These are phyloP conservation scores for Volvox africanus DNA, from an alignment of 139 green algal genomes.

Conservation along the genomic window DNA sequence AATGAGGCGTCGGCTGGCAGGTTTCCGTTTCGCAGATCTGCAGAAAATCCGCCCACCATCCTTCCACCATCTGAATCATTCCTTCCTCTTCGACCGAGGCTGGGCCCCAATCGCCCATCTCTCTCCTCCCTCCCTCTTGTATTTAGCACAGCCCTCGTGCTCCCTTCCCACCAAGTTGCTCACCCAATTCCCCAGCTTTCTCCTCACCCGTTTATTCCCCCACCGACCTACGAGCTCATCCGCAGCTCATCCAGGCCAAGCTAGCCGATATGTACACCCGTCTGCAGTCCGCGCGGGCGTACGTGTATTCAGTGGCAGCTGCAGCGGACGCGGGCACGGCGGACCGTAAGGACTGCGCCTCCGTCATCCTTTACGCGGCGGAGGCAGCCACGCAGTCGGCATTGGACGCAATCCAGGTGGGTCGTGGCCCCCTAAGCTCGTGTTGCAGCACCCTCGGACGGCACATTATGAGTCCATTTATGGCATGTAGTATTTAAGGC, in stretches of 20 bases:
- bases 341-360: constrained; percentile 86
- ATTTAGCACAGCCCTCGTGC: too few relatives aligned
- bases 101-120: too few relatives aligned
- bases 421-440: neutral
- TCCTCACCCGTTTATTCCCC: neutral
- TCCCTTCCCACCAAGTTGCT: neutral
- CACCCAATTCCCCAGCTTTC: neutral
- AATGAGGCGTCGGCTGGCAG: too few relatives aligned
- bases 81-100: too few relatives aligned
- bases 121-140: too few relatives aligned
- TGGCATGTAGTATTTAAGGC: too few relatives aligned
- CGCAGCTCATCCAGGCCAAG: constrained; percentile 89
- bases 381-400: constrained; percentile 87
- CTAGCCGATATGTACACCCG: constrained; percentile 95
- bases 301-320: constrained; percentile 73
- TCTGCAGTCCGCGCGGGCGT: constrained; percentile 65
- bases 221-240: neutral
- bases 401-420: constrained; percentile 90
- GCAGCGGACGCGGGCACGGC: constrained; percentile 40
- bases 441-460: too few relatives aligned
- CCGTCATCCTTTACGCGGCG: constrained; percentile 89
- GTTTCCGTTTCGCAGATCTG: too few relatives aligned
- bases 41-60: too few relatives aligned
- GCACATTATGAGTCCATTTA: too few relatives aligned
- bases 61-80: too few relatives aligned